Percentiles rank a stretch among this genome's conserved stretches.
Conservation (phyloP, 768 basidiomycete species). For the Tremella yokohamensis region DNA sequence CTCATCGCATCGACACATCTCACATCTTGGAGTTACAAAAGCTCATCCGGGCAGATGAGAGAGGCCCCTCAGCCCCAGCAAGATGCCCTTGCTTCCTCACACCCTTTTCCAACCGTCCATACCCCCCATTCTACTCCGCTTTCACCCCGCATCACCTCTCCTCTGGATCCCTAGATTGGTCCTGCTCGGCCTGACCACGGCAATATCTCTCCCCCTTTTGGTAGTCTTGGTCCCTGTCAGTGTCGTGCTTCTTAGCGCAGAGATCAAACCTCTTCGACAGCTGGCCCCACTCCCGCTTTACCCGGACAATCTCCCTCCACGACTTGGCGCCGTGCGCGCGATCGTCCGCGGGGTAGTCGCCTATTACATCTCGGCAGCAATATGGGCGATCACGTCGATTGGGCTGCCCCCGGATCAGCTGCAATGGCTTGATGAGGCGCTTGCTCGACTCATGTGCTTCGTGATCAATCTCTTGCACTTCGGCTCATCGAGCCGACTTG, state of each 20-base stretch:
- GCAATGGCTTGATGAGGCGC: neutral
- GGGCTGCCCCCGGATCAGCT: slow-evolving; percentile 15
- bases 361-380: slow-evolving; percentile 5
- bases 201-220: slow-evolving; percentile 7
- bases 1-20: no score
- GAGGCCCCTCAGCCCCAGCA: no score
- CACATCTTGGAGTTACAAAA: no score
- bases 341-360: slow-evolving; percentile 1
- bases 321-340: neutral
- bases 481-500: neutral
- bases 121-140: slow-evolving; percentile 7
- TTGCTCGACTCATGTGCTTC: neutral
- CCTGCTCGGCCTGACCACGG: slow-evolving; percentile 3
- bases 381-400: slow-evolving; percentile 17
- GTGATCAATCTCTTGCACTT: neutral
- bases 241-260: neutral
- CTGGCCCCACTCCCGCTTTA: slow-evolving; percentile 16
- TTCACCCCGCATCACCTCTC: slow-evolving; percentile 9
- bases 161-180: slow-evolving; percentile 14
- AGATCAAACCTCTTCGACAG: neutral
- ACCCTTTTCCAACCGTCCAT: slow-evolving; percentile 14
- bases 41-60: no score
- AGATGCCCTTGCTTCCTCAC: slow-evolving; percentile 3
- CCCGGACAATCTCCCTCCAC: slow-evolving; percentile 16
- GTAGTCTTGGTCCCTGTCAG: slow-evolving; percentile 11